A percentile compares a stretch with the other conserved stretches of the same genome.
phyloP scores from a whole-genome alignment of 192 early-diverging fungal species.

The Gryganskiella cystojenkinii region DNA sequence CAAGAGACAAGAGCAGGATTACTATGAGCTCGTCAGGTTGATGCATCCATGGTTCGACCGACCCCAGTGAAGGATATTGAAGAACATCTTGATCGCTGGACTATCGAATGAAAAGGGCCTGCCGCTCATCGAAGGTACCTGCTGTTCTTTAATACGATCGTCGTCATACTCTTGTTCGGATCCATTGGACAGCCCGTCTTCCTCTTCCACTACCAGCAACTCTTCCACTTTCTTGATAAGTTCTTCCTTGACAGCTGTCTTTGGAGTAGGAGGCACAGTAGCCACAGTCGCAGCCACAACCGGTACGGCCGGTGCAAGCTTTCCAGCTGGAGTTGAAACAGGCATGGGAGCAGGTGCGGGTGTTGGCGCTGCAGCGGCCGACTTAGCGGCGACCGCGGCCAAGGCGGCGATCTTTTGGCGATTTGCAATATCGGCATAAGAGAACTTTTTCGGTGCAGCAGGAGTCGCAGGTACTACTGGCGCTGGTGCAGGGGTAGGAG shows the following conservation, averaged over 20 bases:
- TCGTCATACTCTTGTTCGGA: constrained; percentile 4
- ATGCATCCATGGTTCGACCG: constrained; percentile 35
- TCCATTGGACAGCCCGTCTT: not conserved
- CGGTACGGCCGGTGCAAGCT: not conserved
- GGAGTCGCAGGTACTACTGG: not conserved
- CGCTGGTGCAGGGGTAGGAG: not conserved
- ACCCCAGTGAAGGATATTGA: constrained; percentile 38
- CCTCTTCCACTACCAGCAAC: no score
- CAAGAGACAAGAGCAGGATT: not conserved
- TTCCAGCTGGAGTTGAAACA: not conserved
- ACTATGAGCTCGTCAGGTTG: constrained; percentile 22
- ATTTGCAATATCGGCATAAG: constrained; percentile 21
- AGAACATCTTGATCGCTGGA: constrained; percentile 1
- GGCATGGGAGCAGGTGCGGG: not conserved
- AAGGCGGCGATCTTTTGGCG: not conserved
- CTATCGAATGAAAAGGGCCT: constrained; percentile 29
- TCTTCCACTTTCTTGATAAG: no score
- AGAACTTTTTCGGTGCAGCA: constrained; percentile 17
- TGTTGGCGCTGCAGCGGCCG: not conserved
- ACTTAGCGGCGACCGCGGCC: not conserved
- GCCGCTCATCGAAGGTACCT: not conserved
- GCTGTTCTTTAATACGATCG: constrained; percentile 4
- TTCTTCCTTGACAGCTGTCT: no score
- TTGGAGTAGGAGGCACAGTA: no score
- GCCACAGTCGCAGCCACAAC: no score